These are phyloP conservation scores for Apocynum venetum DNA, from an alignment of 257 asterid species.

Conservation along the genomic window DNA sequence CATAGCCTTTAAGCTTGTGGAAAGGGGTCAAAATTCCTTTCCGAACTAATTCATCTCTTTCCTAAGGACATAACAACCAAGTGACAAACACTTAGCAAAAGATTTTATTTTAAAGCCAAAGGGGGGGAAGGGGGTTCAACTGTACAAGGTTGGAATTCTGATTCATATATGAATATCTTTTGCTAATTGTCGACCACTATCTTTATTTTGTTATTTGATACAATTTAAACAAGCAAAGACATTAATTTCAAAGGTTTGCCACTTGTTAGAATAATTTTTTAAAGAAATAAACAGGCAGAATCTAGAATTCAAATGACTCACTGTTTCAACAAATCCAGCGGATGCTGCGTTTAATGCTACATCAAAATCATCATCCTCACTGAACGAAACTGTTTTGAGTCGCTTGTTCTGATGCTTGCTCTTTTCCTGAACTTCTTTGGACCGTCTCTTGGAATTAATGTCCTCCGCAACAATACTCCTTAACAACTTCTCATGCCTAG, in stretches of 20 bases:
- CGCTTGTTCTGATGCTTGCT: conserved; percentile 45
- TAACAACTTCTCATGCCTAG: conserved; percentile 38
- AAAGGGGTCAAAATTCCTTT: conserved; percentile 93
- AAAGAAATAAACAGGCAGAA: conserved; percentile 5
- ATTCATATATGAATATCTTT: not conserved
- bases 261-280: not conserved
- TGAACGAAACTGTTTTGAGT: conserved; percentile 49
- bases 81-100: conserved; percentile 7
- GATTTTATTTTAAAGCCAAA: not conserved
- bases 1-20: conserved; percentile 92
- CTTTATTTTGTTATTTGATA: not conserved
- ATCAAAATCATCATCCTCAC: conserved; percentile 85
- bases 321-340: conserved; percentile 91
- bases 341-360: conserved; percentile 81
- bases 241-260: not conserved
- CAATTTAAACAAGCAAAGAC: not conserved
- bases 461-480: conserved; percentile 58
- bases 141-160: not conserved
- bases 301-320: conserved; percentile 35
- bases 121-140: too few relatives aligned
- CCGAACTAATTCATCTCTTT: conserved; percentile 92
- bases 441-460: conserved; percentile 38
- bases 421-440: conserved; percentile 37
- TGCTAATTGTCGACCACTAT: not conserved
- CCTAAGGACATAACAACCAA: conserved; percentile 44